phyloP scores from a whole-genome alignment of 257 asterid species.

The Buddleja alternifolia region DNA sequence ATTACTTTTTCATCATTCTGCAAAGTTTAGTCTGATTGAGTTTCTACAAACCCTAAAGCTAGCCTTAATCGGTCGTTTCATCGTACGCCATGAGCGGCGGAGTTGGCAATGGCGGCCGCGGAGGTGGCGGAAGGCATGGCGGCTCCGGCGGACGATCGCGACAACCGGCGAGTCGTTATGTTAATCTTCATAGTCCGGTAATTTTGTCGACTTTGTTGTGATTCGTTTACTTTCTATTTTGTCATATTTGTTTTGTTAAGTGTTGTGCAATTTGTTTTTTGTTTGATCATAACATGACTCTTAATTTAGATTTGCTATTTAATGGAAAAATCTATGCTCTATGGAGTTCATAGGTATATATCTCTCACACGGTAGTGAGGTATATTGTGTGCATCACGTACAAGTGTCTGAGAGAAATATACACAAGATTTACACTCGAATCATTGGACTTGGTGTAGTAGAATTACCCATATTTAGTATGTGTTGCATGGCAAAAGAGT shows the following conservation, averaged over 20 bases:
- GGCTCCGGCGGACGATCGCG: slow-evolving; percentile 28
- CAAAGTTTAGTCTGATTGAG: background rate
- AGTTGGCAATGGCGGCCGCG: slow-evolving; percentile 17
- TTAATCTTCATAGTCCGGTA: slow-evolving; percentile 29
- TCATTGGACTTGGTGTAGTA: too few species aligned
- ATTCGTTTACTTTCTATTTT: background rate
- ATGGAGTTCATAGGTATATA: too few species aligned
- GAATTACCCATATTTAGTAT: too few species aligned
- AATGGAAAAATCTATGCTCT: too few species aligned
- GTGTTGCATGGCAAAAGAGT: slow-evolving; percentile 5
- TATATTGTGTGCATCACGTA: too few species aligned
- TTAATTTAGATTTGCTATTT: too few species aligned
- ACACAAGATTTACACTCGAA: too few species aligned
- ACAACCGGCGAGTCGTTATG: background rate
- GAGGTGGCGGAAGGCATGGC: slow-evolving; percentile 26
- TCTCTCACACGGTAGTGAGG: too few species aligned
- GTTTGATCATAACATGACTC: background rate
- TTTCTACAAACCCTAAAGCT: slow-evolving; percentile 12
- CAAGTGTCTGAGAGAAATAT: too few species aligned
- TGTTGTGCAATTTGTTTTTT: too few species aligned
- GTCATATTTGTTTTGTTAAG: background rate
- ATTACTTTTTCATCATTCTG: background rate
- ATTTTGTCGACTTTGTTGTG: slow-evolving; percentile 8
- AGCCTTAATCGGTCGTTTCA: background rate
- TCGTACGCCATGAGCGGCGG: slow-evolving; percentile 28